A percentile compares a stretch with the other conserved stretches of the same genome.
Conservation (phyloP, 192 early-diverging fungal genomes). For the Coemansia sp. region DNA sequence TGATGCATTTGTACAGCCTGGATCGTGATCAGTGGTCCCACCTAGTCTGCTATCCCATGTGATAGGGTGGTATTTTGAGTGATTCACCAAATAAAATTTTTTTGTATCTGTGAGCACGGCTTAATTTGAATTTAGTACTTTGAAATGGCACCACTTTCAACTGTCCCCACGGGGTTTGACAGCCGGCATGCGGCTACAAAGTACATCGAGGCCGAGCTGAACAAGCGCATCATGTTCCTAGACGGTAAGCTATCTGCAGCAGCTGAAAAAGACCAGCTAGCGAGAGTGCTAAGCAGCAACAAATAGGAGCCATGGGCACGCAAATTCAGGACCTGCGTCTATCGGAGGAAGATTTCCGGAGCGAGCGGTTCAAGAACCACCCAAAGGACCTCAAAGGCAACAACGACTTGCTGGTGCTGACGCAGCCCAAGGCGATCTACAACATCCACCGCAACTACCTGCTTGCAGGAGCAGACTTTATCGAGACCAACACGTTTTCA, state of each 20-base stretch:
- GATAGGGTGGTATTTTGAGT: slow-evolving; percentile 4
- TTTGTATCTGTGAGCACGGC: slow-evolving; percentile 1
- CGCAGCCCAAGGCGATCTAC: slow-evolving; percentile 85
- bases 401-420: slow-evolving; percentile 92
- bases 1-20: too few species aligned
- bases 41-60: too few species aligned
- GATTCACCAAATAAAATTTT: slow-evolving; percentile 8
- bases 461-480: slow-evolving; percentile 86
- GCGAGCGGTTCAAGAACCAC: slow-evolving; percentile 79
- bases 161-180: slow-evolving; percentile 34
- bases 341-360: slow-evolving; percentile 82
- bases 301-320: slow-evolving; percentile 81
- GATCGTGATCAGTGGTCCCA: too few species aligned
- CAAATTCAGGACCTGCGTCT: slow-evolving; percentile 84
- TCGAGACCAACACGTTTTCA: slow-evolving; percentile 98
- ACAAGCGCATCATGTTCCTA: slow-evolving; percentile 90
- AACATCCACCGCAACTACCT: slow-evolving; percentile 89
- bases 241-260: slow-evolving; percentile 65
- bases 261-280: not conserved
- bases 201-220: slow-evolving; percentile 74
- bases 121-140: slow-evolving; percentile 4
- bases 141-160: slow-evolving; percentile 30
- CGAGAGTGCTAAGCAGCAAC: too few species aligned
- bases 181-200: slow-evolving; percentile 51
- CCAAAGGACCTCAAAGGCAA: slow-evolving; percentile 89